A percentile compares a stretch with the other conserved stretches of the same genome.
These are phyloP conservation scores for Penicillium sp. DNA, from an alignment of 2,329 filamentous ascomycete species.

Conservation along the genomic window DNA sequence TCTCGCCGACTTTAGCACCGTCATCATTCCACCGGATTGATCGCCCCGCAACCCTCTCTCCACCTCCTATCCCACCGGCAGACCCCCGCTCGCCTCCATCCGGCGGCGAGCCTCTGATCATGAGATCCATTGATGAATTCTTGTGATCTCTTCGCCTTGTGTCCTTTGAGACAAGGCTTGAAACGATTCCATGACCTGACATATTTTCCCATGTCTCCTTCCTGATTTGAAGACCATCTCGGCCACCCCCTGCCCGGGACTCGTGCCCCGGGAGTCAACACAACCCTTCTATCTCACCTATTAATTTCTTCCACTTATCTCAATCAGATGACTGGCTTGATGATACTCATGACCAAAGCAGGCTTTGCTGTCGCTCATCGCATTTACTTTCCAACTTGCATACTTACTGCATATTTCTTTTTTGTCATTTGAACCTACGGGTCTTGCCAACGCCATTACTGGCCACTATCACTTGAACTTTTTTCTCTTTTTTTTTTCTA, in stretches of 20 bases:
- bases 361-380: constrained; percentile 40
- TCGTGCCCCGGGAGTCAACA: not conserved
- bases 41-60: constrained; percentile 21
- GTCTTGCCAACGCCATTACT: not conserved
- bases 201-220: constrained; percentile 17
- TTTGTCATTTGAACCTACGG: constrained; percentile 4
- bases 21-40: constrained; percentile 38
- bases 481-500: constrained; percentile 13
- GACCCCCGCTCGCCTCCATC: constrained; percentile 44
- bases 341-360: constrained; percentile 43
- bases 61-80: constrained; percentile 16
- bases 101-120: constrained; percentile 40
- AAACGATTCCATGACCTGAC: constrained; percentile 34
- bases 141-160: constrained; percentile 31
- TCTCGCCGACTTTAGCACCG: constrained; percentile 36
- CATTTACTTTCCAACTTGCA: constrained; percentile 13
- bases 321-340: constrained; percentile 21
- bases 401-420: constrained; percentile 9
- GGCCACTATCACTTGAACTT: constrained; percentile 3
- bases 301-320: constrained; percentile 22
- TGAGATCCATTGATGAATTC: constrained; percentile 48
- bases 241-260: not conserved
- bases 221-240: constrained; percentile 16
- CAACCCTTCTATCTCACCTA: constrained; percentile 11
- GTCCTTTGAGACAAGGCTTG: constrained; percentile 10